These are phyloP conservation scores for Pharnaceum exiguum DNA, from an alignment of 148 eudicot genomes.

Conservation along the genomic window DNA sequence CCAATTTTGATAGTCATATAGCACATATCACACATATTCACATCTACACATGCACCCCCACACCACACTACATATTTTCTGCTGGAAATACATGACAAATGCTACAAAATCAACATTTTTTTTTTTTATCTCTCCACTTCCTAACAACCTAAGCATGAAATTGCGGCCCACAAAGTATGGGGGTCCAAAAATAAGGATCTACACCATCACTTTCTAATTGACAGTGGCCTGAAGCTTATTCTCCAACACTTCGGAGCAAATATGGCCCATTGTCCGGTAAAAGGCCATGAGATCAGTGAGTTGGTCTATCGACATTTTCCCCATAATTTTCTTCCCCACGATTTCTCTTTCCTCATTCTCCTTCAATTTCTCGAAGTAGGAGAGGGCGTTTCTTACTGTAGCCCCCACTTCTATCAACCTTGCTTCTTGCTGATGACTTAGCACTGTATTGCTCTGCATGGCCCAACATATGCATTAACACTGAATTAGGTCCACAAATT, in stretches of 20 bases:
- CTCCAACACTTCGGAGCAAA: conserved; percentile 56
- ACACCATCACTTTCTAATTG: conserved; percentile 17
- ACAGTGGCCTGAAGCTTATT: conserved; percentile 42
- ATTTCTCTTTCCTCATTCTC: conserved; percentile 44
- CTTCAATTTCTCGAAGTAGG: conserved; percentile 42
- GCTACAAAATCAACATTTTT: too few relatives aligned
- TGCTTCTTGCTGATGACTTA: conserved; percentile 47
- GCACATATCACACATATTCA: too few relatives aligned
- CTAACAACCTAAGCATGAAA: background rate
- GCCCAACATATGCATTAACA: too few relatives aligned
- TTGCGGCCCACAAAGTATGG: background rate
- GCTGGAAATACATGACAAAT: too few relatives aligned
- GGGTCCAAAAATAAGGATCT: background rate
- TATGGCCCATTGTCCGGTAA: conserved; percentile 64
- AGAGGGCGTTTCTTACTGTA: conserved; percentile 65
- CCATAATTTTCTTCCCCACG: conserved; percentile 53
- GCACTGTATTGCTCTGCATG: conserved; percentile 56
- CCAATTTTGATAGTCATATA: too few relatives aligned
- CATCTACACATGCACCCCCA: too few relatives aligned
- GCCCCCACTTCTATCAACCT: conserved; percentile 69
- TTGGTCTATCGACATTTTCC: conserved; percentile 58
- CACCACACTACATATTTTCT: too few relatives aligned
- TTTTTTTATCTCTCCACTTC: background rate
- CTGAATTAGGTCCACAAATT: too few relatives aligned
- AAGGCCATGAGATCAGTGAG: conserved; percentile 52